Base-by-base conservation (phyloP, 202 grass and related monocot species). In the Setaria viridis region DNA sequence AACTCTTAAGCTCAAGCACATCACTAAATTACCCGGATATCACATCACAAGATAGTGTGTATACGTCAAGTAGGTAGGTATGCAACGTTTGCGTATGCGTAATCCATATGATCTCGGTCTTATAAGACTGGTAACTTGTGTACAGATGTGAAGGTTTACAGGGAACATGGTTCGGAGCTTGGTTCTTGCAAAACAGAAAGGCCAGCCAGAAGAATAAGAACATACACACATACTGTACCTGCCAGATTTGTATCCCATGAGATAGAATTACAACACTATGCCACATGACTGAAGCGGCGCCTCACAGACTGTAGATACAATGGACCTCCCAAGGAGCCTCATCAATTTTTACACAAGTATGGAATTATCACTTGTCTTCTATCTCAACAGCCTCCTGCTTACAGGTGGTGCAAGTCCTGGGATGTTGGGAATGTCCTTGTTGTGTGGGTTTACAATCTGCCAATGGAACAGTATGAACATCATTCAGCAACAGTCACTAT, bases 371-470 rank as follows among this genome's bases (percentile, higher is more conserved):
- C 14, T 54, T 87, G 80, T 47, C 74, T 75, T 86, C 84, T 89
- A 78, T 84, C 88, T 90, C 55, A 96, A 67, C 41, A 99, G 80
- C 76, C 86, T 91, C 85, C 96, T 94, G 70, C 80, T 91, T 51
- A 83, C 96, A 12, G 93, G 96, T 29, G 96, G 96, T 45, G 93
- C 91, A 3, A 99, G 90, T 14, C 96, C 96, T 46, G 93, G 96
- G 84, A 99, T 91, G 46, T 92, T 54, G 4, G 25, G 87, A 64
- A 96, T 96, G 34, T 91, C 86, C 78, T 99, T 99, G 90, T 99
- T 99, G 70, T 96, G 88, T 33, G 96, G 96, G 47, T 95, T 92
- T 35, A 99, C 96, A 93, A 99, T 86, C 93, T 99, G 90, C 80
- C 83, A 93, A 81, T 87, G 58, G 7, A 73, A 72, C 25, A 76